Evolutionary conservation across 2,329 filamentous ascomycete species (phyloP).

Genomic region (Lanzia echinophila): DNA sequence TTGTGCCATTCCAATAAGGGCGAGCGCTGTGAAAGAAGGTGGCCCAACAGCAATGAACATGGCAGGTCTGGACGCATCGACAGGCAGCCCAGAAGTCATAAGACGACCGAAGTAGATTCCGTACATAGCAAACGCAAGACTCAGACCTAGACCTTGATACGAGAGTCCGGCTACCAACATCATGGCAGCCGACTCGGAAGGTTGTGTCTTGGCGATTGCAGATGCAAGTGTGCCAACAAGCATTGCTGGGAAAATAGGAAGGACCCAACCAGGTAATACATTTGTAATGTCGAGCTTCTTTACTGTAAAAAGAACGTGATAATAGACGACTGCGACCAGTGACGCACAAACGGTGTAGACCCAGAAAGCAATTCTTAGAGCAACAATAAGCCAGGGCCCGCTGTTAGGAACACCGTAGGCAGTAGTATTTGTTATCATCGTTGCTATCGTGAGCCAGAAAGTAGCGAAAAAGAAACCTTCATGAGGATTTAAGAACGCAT

Average conservation of each 20-base stretch:
- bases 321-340: slow-evolving; percentile 56
- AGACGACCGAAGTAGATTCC: slow-evolving; percentile 64
- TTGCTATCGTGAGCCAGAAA: slow-evolving; percentile 62
- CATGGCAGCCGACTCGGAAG: slow-evolving; percentile 47
- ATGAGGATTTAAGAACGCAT: slow-evolving; percentile 54
- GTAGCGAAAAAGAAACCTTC: slow-evolving; percentile 69
- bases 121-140: slow-evolving; percentile 66
- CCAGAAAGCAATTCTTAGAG: slow-evolving; percentile 63
- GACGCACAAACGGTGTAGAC: slow-evolving; percentile 56
- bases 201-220: slow-evolving; percentile 56
- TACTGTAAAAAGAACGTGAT: slow-evolving; percentile 54
- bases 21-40: slow-evolving; percentile 63
- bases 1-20: slow-evolving; percentile 61
- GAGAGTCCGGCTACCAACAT: slow-evolving; percentile 61
- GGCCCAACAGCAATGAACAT: slow-evolving; percentile 75
- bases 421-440: slow-evolving; percentile 61
- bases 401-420: slow-evolving; percentile 55
- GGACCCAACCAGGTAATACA: slow-evolving; percentile 69
- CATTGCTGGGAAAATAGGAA: slow-evolving; percentile 72
- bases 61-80: slow-evolving; percentile 57
- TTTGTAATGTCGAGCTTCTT: slow-evolving; percentile 45
- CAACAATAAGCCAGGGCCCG: slow-evolving; percentile 48
- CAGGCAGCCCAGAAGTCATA: slow-evolving; percentile 53
- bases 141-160: slow-evolving; percentile 64
- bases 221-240: slow-evolving; percentile 63